Conservation (phyloP, 140 eudicot species). For the Stevia rebaudiana region DNA sequence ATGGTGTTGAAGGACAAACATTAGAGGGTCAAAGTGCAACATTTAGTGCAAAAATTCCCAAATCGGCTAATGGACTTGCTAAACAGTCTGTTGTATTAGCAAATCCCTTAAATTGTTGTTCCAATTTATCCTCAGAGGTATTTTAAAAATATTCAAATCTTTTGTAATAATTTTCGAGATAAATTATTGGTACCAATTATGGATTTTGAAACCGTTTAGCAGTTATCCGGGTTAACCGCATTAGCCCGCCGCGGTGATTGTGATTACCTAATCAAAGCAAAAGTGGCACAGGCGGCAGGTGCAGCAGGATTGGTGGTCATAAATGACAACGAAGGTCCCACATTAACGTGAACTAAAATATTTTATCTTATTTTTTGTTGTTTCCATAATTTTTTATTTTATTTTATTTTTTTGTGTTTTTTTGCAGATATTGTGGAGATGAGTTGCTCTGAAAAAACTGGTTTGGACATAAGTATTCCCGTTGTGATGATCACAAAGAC, state of each 20-base stretch:
- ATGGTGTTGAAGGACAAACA: conserved; percentile 44
- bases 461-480: conserved; percentile 50
- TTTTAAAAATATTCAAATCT: not conserved
- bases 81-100: conserved; percentile 33
- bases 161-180: not conserved
- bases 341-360: not conserved
- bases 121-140: conserved; percentile 52
- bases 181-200: not conserved
- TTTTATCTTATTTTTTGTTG: not conserved
- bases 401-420: not conserved
- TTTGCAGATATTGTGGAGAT: conserved; percentile 53
- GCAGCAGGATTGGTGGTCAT: conserved; percentile 68
- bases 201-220: conserved; percentile 22
- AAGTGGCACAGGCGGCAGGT: conserved; percentile 74
- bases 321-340: conserved; percentile 65
- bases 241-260: conserved; percentile 79
- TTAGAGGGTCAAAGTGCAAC: conserved; percentile 55
- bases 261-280: conserved; percentile 59
- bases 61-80: conserved; percentile 27
- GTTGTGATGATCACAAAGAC: conserved; percentile 51
- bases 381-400: not conserved
- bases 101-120: conserved; percentile 52
- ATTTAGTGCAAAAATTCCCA: conserved; percentile 46
- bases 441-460: conserved; percentile 46
- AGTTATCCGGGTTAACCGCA: conserved; percentile 62